Conservation (phyloP, 2,329 filamentous ascomycete species). For the Rutstroemia sp. region DNA sequence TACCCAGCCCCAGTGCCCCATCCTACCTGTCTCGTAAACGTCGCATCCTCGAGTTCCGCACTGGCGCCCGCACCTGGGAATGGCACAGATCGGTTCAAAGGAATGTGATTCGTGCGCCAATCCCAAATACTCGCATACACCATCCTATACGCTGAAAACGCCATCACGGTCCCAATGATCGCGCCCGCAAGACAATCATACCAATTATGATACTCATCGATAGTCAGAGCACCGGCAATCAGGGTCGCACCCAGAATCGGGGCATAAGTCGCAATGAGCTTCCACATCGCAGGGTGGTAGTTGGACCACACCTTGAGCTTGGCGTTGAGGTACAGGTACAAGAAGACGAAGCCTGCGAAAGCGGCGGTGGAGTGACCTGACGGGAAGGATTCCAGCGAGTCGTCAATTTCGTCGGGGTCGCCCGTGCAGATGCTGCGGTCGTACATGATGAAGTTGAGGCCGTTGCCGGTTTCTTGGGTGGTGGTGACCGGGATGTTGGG, state of each 20-base stretch:
- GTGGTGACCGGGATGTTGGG: constrained; percentile 42
- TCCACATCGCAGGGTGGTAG: constrained; percentile 69
- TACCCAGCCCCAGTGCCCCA: constrained; percentile 40
- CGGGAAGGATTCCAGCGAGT: constrained; percentile 63
- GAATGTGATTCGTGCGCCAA: constrained; percentile 60
- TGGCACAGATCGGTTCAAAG: constrained; percentile 49
- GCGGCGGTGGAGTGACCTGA: constrained; percentile 68
- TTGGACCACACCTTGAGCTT: constrained; percentile 71
- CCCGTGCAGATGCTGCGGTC: constrained; percentile 65
- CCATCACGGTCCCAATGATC: constrained; percentile 56
- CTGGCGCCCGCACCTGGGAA: constrained; percentile 36
- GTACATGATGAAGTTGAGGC: constrained; percentile 57
- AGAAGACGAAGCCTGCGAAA: constrained; percentile 63
- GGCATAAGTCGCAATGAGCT: constrained; percentile 55
- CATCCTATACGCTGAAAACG: constrained; percentile 59
- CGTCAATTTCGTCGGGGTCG: constrained; percentile 55
- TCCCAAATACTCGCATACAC: constrained; percentile 62
- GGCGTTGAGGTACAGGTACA: constrained; percentile 68
- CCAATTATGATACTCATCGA: constrained; percentile 70
- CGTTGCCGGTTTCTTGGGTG: constrained; percentile 36
- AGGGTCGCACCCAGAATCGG: constrained; percentile 61
- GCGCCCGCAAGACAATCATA: constrained; percentile 65
- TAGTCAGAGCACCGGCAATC: constrained; percentile 62
- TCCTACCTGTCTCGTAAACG: constrained; percentile 52
- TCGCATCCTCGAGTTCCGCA: constrained; percentile 42